Evolutionary conservation across 768 basidiomycete species (phyloP).

Genomic region (Leucocoprinus leucothites): DNA sequence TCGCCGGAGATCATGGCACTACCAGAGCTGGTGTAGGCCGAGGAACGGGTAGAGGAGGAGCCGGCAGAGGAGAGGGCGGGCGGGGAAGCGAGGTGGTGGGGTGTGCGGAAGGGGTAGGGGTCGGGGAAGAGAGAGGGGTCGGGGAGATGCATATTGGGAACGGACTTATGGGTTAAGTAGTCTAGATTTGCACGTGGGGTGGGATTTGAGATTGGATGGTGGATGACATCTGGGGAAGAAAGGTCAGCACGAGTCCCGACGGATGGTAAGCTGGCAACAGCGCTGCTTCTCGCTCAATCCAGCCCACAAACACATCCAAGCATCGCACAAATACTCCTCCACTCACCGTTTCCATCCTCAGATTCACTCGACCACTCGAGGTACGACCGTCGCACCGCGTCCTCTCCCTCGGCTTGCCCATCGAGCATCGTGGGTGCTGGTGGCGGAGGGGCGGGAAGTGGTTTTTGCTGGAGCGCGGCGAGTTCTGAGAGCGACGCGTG

Average conservation of each 20-base stretch:
- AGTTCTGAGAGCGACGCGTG: neutral
- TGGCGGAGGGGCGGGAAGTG: too few species aligned
- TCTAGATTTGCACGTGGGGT: constrained; percentile 10
- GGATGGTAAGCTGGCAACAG: neutral
- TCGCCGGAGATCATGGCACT: constrained; percentile 60
- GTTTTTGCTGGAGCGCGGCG: constrained; percentile 2
- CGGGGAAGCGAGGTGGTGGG: constrained; percentile 38
- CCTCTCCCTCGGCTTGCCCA: neutral
- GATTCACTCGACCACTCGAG: constrained; percentile 10
- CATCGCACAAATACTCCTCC: neutral
- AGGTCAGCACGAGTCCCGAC: neutral
- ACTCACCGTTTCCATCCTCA: constrained; percentile 4
- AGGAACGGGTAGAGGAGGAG: constrained; percentile 73
- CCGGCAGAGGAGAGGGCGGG: constrained; percentile 69
- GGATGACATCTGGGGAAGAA: neutral
- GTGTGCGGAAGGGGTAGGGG: constrained; percentile 62
- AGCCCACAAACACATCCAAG: constrained; percentile 6
- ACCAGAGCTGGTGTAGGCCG: constrained; percentile 72
- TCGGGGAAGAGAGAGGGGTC: constrained; percentile 72
- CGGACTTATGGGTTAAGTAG: constrained; percentile 14
- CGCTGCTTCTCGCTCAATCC: neutral
- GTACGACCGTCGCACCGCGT: neutral
- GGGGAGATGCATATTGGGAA: constrained; percentile 41
- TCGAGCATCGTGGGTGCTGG: neutral
- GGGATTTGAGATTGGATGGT: constrained; percentile 4